Evolutionary conservation across 495 filamentous ascomycete genomes (phyloP).

Genomic region (Letharia lupina): DNA sequence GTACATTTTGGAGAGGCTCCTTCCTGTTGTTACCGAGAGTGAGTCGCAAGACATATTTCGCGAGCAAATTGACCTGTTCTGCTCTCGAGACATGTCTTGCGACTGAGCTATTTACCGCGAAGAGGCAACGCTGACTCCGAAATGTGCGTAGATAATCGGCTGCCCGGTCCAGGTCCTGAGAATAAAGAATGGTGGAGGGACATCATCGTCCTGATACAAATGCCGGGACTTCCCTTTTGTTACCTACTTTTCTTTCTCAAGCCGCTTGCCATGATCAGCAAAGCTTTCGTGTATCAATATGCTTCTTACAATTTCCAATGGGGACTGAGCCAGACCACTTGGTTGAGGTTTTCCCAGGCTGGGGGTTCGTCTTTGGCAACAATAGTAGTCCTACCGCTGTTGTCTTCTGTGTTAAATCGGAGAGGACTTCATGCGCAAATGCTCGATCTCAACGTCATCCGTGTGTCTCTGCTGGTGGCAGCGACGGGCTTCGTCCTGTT

Average conservation of each 20-base stretch:
- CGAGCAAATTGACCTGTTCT: too few relatives aligned
- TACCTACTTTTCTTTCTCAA: constrained; percentile 20
- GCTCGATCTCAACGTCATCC: constrained; percentile 23
- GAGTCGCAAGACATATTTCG: too few relatives aligned
- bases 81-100: too few relatives aligned
- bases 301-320: constrained; percentile 20
- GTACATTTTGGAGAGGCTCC: too few relatives aligned
- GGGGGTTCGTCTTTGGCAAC: constrained; percentile 17
- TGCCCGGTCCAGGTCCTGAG: constrained; percentile 2
- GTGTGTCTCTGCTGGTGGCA: constrained; percentile 13
- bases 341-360: constrained; percentile 23
- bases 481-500: constrained; percentile 18
- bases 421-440: constrained; percentile 11
- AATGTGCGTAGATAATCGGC: background rate
- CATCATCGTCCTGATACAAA: constrained; percentile 12
- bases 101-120: too few relatives aligned
- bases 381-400: constrained; percentile 12
- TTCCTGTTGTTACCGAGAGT: too few relatives aligned
- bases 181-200: constrained; percentile 21
- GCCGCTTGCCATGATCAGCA: constrained; percentile 19
- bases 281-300: constrained; percentile 21
- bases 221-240: constrained; percentile 17
- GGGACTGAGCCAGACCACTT: constrained; percentile 19
- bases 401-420: constrained; percentile 10
- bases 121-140: too few relatives aligned